Conservation (phyloP, 1,284 basidiomycete species). For the Moniliophthora roreri region DNA sequence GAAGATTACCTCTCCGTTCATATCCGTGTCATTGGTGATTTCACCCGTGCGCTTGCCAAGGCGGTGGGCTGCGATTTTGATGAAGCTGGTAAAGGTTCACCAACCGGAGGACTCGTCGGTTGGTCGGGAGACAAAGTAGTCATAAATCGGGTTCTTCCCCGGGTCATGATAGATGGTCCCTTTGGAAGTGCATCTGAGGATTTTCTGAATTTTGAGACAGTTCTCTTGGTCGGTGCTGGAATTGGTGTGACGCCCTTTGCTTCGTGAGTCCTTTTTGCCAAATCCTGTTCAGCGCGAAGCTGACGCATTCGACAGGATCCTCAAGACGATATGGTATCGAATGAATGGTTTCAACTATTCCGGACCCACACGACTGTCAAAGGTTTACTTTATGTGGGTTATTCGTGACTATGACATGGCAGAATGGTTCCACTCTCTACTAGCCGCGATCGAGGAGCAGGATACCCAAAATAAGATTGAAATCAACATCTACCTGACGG, state of each 20-base stretch:
- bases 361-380: constrained; percentile 75
- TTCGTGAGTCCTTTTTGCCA: constrained; percentile 50
- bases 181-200: constrained; percentile 87
- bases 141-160: constrained; percentile 72
- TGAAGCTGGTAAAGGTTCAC: constrained; percentile 45
- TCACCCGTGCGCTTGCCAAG: constrained; percentile 77
- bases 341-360: constrained; percentile 79
- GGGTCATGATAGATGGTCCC: constrained; percentile 89
- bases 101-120: constrained; percentile 55
- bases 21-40: constrained; percentile 85
- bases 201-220: constrained; percentile 83
- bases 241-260: constrained; percentile 95
- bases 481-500: constrained; percentile 90
- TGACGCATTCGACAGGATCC: constrained; percentile 48
- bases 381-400: constrained; percentile 88
- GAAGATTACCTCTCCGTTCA: constrained; percentile 91
- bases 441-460: constrained; percentile 90
- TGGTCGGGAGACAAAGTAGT: constrained; percentile 58
- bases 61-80: constrained; percentile 84
- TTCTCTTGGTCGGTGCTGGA: constrained; percentile 84
- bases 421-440: constrained; percentile 92
- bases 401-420: constrained; percentile 85
- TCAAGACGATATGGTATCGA: constrained; percentile 94
- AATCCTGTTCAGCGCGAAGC: constrained; percentile 1
- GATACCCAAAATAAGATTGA: constrained; percentile 81